Evolutionary conservation across 2,329 filamentous ascomycete species (phyloP).

Genomic region (Madurella fahalii): DNA sequence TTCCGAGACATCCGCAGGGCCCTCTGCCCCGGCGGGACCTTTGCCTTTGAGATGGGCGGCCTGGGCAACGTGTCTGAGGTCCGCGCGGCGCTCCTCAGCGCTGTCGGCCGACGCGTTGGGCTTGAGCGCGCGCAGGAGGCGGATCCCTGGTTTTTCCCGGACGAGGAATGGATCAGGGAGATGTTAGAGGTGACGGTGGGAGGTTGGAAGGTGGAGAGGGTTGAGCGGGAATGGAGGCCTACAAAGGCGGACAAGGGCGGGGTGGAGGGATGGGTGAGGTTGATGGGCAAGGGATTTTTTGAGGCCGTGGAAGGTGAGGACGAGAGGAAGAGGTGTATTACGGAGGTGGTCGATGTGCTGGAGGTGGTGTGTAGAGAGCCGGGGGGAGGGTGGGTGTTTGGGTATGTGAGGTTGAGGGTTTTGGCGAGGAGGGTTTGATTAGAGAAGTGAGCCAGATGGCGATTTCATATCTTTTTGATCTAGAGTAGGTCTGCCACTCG

Average conservation of each 20-base stretch:
- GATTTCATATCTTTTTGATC: background rate
- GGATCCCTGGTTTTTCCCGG: conserved; percentile 70
- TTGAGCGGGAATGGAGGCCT: conserved; percentile 62
- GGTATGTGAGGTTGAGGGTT: conserved; percentile 52
- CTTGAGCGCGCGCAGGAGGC: conserved; percentile 44
- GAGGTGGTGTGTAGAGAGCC: conserved; percentile 51
- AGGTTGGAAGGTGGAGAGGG: conserved; percentile 46
- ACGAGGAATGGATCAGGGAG: conserved; percentile 53
- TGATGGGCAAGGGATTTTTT: conserved; percentile 59
- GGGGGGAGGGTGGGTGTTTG: conserved; percentile 52
- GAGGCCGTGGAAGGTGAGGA: conserved; percentile 43
- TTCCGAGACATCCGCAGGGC: conserved; percentile 49
- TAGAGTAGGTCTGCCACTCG: too few relatives aligned
- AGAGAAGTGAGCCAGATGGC: background rate
- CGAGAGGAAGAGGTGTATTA: conserved; percentile 49
- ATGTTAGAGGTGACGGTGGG: conserved; percentile 41
- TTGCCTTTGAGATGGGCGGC: conserved; percentile 69
- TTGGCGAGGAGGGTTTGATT: conserved; percentile 32
- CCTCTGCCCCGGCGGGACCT: conserved; percentile 52
- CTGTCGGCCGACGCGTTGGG: conserved; percentile 49
- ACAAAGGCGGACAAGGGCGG: conserved; percentile 57
- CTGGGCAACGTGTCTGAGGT: conserved; percentile 65
- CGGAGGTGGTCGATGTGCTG: conserved; percentile 52
- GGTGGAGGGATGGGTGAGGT: conserved; percentile 60
- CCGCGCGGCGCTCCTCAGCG: conserved; percentile 52